Evolutionary conservation across 2,329 filamentous ascomycete species (phyloP).

Genomic region (Pseudocercospora fijiensis): DNA sequence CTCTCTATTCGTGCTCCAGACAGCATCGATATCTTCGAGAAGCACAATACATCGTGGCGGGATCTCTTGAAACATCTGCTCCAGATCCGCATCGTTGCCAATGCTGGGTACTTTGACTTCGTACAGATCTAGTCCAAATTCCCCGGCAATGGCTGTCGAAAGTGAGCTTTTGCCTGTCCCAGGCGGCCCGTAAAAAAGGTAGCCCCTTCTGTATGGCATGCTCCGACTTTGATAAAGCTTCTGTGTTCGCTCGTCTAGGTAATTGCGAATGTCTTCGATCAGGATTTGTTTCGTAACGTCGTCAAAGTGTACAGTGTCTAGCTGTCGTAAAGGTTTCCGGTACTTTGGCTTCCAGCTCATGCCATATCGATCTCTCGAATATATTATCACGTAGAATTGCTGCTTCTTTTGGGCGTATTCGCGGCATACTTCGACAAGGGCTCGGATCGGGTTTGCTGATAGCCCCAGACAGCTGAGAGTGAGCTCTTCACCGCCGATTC

Average conservation of each 20-base stretch:
- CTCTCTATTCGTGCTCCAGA: slow-evolving; percentile 27
- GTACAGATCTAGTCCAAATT: slow-evolving; percentile 42
- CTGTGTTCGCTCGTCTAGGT: slow-evolving; percentile 66
- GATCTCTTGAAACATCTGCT: slow-evolving; percentile 41
- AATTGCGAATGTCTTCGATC: slow-evolving; percentile 70
- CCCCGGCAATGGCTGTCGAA: slow-evolving; percentile 42
- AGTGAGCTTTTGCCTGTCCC: slow-evolving; percentile 34
- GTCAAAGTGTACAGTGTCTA: slow-evolving; percentile 72
- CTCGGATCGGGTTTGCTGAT: slow-evolving; percentile 47
- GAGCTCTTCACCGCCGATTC: slow-evolving; percentile 29
- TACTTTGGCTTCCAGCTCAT: slow-evolving; percentile 35
- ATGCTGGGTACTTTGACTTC: slow-evolving; percentile 45
- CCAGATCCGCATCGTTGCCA: slow-evolving; percentile 60
- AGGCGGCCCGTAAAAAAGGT: slow-evolving; percentile 69
- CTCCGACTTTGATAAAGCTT: slow-evolving; percentile 78
- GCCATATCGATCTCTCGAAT: slow-evolving; percentile 43
- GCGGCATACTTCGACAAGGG: slow-evolving; percentile 44
- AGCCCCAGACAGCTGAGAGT: slow-evolving; percentile 47
- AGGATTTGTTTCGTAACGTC: slow-evolving; percentile 62
- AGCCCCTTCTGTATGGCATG: slow-evolving; percentile 76
- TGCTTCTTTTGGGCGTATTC: slow-evolving; percentile 40
- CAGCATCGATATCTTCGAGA: slow-evolving; percentile 47
- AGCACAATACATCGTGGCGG: slow-evolving; percentile 45
- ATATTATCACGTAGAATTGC: slow-evolving; percentile 43
- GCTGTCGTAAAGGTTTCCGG: slow-evolving; percentile 61